Conservation (phyloP, 2,329 filamentous ascomycete genomes). For the Trichoderma aggressivum region DNA sequence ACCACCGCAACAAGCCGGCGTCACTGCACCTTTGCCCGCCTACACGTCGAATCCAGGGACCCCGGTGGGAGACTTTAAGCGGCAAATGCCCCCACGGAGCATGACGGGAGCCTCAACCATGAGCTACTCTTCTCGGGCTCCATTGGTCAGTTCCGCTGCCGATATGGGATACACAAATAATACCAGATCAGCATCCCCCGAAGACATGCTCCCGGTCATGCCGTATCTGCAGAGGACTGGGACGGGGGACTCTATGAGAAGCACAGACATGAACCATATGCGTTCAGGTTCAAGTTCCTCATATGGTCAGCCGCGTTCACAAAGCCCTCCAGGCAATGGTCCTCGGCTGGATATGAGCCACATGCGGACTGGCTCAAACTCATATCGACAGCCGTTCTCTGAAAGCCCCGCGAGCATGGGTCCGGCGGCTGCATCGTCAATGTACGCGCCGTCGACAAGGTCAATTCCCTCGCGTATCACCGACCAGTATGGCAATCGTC, state of each 20-base stretch:
- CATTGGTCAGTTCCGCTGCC: slow-evolving; percentile 57
- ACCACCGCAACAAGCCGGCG: slow-evolving; percentile 30
- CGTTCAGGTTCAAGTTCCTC: slow-evolving; percentile 21
- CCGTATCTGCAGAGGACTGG: slow-evolving; percentile 33
- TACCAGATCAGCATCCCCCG: slow-evolving; percentile 33
- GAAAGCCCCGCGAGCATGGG: slow-evolving; percentile 32
- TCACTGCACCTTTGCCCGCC: slow-evolving; percentile 53
- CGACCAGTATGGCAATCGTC: slow-evolving; percentile 27
- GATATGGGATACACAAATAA: slow-evolving; percentile 55
- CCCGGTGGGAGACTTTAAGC: slow-evolving; percentile 48
- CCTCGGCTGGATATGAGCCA: slow-evolving; percentile 21
- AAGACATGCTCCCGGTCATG: slow-evolving; percentile 25
- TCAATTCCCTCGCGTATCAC: slow-evolving; percentile 32
- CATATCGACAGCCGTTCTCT: slow-evolving; percentile 25
- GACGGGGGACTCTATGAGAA: slow-evolving; percentile 37
- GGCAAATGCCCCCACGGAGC: slow-evolving; percentile 44
- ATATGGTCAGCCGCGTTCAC: slow-evolving; percentile 24
- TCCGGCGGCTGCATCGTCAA: slow-evolving; percentile 26
- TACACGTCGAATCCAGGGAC: slow-evolving; percentile 56
- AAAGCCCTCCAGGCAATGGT: slow-evolving; percentile 31
- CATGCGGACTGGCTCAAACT: slow-evolving; percentile 21
- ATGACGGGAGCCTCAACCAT: slow-evolving; percentile 54
- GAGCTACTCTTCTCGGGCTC: slow-evolving; percentile 63
- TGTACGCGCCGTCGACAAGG: slow-evolving; percentile 33
- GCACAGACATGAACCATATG: slow-evolving; percentile 24